Base-by-base conservation (phyloP, 129 eudicot species). In the Chrysanthemum seticuspe region DNA sequence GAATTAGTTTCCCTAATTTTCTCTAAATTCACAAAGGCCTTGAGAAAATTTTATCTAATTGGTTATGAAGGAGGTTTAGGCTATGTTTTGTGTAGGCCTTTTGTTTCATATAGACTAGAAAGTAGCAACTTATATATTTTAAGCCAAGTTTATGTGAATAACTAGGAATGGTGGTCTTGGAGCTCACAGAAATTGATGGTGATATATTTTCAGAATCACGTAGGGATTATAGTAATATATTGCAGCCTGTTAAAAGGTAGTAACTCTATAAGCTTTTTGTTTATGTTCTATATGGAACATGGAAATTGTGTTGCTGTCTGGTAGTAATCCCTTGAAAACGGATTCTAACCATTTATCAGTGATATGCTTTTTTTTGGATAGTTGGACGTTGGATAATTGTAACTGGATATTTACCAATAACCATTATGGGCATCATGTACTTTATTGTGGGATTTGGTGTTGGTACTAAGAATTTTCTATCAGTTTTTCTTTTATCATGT, bases 71-170 rank as follows among this genome's bases (percentile, higher is more conserved):
- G 47, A 70, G 52, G 52, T 70, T 55, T 16, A 36, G 25, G 65
- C 34, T 13, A 49, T 25, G 36, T 67, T 14, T 68, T 3, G 14
- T 34, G 52, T 36, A 11, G 19, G 52, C 47, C 47, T 40, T 40
- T 40, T 40, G 47, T 40, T 40, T 40, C 47, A 40, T 40, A 40
- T 40, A 40, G 47, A 40, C 47, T 6, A 40, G 47, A 5, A 54
- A 54, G 48, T 47, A 58, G 51, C 75, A 71, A 55, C 59, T 23
- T 40, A 34, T 56, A 60, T 58, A 21, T 72, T 5, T 57, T 47
- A 25, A 15, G 68, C 27, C 50, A 71, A 71, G 53, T 40, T 71
- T 71, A 25, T 72, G 56, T 15, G 65, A 45, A 51, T 58, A 59
- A 19, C 45, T 72, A 47, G 19, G 68, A 23, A 72, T 72, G 48